Conservation (phyloP, 148 eudicot species). For the Simmondsia chinensis region DNA sequence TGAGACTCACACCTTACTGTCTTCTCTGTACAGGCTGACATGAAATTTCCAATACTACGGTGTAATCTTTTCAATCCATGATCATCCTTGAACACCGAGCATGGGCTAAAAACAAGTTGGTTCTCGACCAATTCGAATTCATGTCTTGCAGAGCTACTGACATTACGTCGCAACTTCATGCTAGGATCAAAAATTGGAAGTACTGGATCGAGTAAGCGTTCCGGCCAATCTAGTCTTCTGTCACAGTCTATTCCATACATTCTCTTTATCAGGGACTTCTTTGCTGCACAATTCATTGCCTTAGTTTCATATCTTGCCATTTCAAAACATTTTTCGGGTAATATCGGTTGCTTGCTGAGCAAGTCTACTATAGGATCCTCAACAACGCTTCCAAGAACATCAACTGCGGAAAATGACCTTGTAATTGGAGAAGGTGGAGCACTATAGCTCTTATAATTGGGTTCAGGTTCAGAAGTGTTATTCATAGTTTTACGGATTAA, state of each 20-base stretch:
- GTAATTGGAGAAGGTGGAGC: slow-evolving; percentile 70
- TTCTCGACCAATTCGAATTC: slow-evolving; percentile 38
- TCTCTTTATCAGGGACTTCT: slow-evolving; percentile 32
- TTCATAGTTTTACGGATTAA: slow-evolving; percentile 67
- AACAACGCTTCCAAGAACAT: slow-evolving; percentile 29
- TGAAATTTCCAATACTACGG: slow-evolving; percentile 46
- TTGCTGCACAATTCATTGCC: slow-evolving; percentile 11
- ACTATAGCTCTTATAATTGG: slow-evolving; percentile 51
- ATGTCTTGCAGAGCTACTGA: slow-evolving; percentile 44
- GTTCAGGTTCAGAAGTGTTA: slow-evolving; percentile 30
- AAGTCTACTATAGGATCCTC: slow-evolving; percentile 18
- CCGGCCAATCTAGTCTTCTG: slow-evolving; percentile 60
- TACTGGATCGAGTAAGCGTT: slow-evolving; percentile 29
- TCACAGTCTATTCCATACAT: slow-evolving; percentile 45
- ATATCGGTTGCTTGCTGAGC: slow-evolving; percentile 12
- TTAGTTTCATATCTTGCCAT: slow-evolving; percentile 12
- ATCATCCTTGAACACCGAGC: slow-evolving; percentile 7
- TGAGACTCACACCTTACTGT: slow-evolving; percentile 26
- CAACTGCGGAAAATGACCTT: slow-evolving; percentile 45
- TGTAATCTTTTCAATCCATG: slow-evolving; percentile 42
- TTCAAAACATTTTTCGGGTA: slow-evolving; percentile 6
- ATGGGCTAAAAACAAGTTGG: slow-evolving; percentile 24
- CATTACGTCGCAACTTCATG: slow-evolving; percentile 38
- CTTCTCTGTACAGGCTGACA: slow-evolving; percentile 24
- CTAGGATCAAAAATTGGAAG: slow-evolving; percentile 33